Evolutionary conservation across 139 green algal genomes (phyloP).

Genomic region (Micromonas commoda): DNA sequence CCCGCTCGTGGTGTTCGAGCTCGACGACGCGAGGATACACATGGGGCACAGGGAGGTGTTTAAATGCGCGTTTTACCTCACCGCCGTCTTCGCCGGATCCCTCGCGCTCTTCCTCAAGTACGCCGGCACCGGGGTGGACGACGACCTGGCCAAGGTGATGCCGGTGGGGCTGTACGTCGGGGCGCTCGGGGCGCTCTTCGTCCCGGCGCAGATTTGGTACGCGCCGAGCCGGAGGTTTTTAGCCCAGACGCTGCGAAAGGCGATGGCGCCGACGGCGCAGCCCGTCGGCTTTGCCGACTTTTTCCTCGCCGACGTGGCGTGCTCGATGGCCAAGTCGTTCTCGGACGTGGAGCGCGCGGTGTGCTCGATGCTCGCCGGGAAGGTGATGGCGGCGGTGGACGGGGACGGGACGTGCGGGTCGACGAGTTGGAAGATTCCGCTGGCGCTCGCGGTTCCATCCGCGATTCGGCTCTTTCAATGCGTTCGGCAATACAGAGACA

Average conservation of each 20-base stretch:
- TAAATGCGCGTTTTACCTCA: neutral
- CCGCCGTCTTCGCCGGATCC: too few relatives aligned
- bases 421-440: conserved; percentile 46
- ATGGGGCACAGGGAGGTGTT: neutral
- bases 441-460: conserved; percentile 70
- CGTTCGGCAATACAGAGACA: conserved; percentile 60
- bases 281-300: conserved; percentile 87
- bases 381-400: neutral
- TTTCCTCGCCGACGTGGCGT: conserved; percentile 88
- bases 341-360: conserved; percentile 63
- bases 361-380: conserved; percentile 43
- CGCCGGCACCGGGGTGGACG: too few relatives aligned
- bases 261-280: neutral
- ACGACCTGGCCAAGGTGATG: neutral
- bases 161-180: neutral
- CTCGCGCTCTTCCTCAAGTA: too few relatives aligned
- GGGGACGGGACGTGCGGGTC: conserved; percentile 36
- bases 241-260: too few relatives aligned
- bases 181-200: neutral
- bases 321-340: conserved; percentile 74
- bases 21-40: neutral
- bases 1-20: conserved; percentile 16
- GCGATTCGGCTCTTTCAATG: conserved; percentile 82
- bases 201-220: neutral
- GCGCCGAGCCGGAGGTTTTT: too few relatives aligned